phyloP scores from a whole-genome alignment of 495 filamentous ascomycete species.

The Penicillium dipodomyicola region DNA sequence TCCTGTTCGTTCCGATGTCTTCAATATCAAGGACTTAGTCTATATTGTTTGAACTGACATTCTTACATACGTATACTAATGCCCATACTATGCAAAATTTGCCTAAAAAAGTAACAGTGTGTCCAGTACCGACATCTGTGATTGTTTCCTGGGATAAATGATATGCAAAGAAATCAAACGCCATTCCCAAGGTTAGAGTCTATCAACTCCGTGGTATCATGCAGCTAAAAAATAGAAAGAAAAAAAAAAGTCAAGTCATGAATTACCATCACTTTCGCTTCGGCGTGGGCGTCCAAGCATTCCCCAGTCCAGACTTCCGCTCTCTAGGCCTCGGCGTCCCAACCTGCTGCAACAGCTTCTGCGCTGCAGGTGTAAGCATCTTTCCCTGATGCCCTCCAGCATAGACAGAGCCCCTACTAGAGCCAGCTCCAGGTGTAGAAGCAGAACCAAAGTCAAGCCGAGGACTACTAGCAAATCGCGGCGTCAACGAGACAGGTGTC shows the following conservation, averaged over 20 bases:
- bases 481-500: conserved; percentile 59
- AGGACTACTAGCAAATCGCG: conserved; percentile 76
- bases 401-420: conserved; percentile 8
- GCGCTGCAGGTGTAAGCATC: conserved; percentile 67
- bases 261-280: conserved; percentile 28
- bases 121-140: neutral
- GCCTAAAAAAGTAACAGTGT: neutral
- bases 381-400: conserved; percentile 22
- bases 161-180: neutral
- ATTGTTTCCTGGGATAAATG: neutral
- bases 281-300: conserved; percentile 59
- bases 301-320: conserved; percentile 43
- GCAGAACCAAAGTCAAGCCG: conserved; percentile 55
- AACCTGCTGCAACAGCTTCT: conserved; percentile 70
- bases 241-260: conserved; percentile 9
- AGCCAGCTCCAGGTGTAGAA: conserved; percentile 39
- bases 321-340: conserved; percentile 38
- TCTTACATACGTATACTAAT: neutral
- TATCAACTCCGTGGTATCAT: conserved; percentile 4
- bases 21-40: neutral
- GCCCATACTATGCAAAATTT: neutral
- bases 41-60: neutral
- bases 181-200: neutral
- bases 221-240: neutral
- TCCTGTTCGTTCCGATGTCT: conserved; percentile 21